phyloP scores from a whole-genome alignment of 257 asterid genomes.

The Jasminum sambac region DNA sequence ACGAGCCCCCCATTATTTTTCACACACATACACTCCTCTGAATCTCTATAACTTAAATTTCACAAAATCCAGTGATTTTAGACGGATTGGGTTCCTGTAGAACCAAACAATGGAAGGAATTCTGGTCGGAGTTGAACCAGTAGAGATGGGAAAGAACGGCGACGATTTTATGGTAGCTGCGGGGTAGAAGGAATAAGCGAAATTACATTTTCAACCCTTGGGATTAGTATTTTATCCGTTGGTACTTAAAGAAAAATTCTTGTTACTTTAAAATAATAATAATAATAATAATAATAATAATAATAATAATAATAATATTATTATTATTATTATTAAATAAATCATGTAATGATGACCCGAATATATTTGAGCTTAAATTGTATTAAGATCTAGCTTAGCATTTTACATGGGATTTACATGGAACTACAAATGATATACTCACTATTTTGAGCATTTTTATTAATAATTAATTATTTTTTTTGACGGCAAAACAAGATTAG shows the following conservation, averaged over 20 bases:
- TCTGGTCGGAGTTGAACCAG: conserved; percentile 31
- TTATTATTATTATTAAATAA: no score
- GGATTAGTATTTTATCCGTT: background rate
- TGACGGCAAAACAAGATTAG: no score
- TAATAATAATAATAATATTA: no score
- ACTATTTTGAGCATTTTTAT: background rate
- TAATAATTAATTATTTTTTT: no score
- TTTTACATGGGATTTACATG: background rate
- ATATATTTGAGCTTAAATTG: background rate
- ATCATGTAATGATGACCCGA: no score
- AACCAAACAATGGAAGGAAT: conserved; percentile 23
- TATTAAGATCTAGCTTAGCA: background rate
- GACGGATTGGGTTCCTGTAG: conserved; percentile 27
- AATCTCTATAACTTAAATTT: background rate
- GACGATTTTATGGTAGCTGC: conserved; percentile 58
- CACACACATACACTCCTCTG: conserved; percentile 13
- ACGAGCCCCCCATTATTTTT: conserved; percentile 57
- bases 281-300: no score
- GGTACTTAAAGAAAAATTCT: no score
- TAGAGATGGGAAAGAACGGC: conserved; percentile 34
- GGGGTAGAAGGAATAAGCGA: conserved; percentile 18
- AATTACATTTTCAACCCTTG: conserved; percentile 26
- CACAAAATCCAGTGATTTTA: conserved; percentile 22
- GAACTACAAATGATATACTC: background rate
- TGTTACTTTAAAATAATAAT: no score